Conservation (phyloP, 306 rosid genomes). For the Vigna mungo region DNA sequence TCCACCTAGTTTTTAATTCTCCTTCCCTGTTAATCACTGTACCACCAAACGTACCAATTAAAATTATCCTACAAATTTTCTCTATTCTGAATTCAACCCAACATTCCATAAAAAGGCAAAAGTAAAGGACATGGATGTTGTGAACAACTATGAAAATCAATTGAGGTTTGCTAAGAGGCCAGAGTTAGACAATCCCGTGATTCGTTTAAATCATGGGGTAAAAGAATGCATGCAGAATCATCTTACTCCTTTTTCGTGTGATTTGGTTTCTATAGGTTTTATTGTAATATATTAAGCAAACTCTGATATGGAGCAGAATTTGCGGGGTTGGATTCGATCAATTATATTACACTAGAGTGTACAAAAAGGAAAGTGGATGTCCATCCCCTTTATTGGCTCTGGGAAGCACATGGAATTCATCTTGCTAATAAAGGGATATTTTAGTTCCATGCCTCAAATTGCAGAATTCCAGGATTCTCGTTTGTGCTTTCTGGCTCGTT, state of each 20-base stretch:
- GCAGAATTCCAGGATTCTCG: conserved; percentile 15
- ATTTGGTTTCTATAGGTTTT: background rate
- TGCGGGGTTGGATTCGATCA: background rate
- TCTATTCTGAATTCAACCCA: no score
- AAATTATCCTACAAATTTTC: no score
- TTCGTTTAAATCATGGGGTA: background rate
- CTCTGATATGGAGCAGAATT: background rate
- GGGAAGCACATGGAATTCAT: conserved; percentile 14
- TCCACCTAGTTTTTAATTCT: no score
- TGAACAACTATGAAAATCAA: background rate
- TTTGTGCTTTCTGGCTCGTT: conserved; percentile 2
- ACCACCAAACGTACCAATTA: no score
- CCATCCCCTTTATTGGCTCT: conserved; percentile 15
- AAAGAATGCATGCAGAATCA: background rate
- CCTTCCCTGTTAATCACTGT: no score
- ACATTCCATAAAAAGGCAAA: no score
- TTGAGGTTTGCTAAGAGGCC: background rate
- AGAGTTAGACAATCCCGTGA: background rate
- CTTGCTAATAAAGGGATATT: conserved; percentile 28
- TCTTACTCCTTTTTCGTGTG: background rate
- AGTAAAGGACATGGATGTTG: no score
- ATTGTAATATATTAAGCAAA: background rate
- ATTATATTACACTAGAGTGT: conserved; percentile 3
- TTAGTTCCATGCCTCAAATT: conserved; percentile 30
- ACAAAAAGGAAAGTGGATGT: conserved; percentile 14